A percentile compares a stretch with the other conserved stretches of the same genome.
These are phyloP conservation scores for Opeltia flavorubescens DNA, from an alignment of 495 filamentous ascomycete species.

Conservation along the genomic window DNA sequence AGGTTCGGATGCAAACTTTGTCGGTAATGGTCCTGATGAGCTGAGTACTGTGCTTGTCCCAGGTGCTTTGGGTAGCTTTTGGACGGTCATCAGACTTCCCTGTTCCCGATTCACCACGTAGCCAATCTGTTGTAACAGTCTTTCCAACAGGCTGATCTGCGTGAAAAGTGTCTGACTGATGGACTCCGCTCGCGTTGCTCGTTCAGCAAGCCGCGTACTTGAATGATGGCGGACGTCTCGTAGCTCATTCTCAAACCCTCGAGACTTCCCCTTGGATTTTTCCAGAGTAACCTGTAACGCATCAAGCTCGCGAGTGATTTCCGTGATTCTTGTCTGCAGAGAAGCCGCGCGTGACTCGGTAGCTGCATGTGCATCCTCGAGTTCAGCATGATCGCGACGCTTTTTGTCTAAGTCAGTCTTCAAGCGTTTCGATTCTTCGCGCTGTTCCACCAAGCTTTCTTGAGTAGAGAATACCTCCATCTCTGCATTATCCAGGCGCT, in stretches of 20 bases:
- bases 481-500: conserved; percentile 31
- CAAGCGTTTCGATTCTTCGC: conserved; percentile 40
- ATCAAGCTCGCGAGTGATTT: conserved; percentile 51
- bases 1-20: conserved; percentile 22
- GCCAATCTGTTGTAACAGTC: conserved; percentile 72
- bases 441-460: conserved; percentile 37
- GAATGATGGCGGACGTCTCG: conserved; percentile 4
- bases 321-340: conserved; percentile 52
- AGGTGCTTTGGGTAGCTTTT: conserved; percentile 55
- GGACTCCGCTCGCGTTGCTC: conserved; percentile 58
- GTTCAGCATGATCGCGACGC: conserved; percentile 44
- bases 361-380: conserved; percentile 55
- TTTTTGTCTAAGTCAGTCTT: conserved; percentile 53
- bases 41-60: conserved; percentile 47
- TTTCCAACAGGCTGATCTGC: conserved; percentile 60
- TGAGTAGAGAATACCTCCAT: conserved; percentile 24
- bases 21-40: conserved; percentile 19
- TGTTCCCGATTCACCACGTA: conserved; percentile 66
- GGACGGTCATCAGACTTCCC: conserved; percentile 51
- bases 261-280: conserved; percentile 48
- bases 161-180: conserved; percentile 65
- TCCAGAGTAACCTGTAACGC: conserved; percentile 49
- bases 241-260: conserved; percentile 43
- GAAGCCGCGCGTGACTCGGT: conserved; percentile 70
- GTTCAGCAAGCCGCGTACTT: conserved; percentile 39